Evolutionary conservation across 1,284 basidiomycete genomes (phyloP).

Genomic region (Rhodotorula sp.): DNA sequence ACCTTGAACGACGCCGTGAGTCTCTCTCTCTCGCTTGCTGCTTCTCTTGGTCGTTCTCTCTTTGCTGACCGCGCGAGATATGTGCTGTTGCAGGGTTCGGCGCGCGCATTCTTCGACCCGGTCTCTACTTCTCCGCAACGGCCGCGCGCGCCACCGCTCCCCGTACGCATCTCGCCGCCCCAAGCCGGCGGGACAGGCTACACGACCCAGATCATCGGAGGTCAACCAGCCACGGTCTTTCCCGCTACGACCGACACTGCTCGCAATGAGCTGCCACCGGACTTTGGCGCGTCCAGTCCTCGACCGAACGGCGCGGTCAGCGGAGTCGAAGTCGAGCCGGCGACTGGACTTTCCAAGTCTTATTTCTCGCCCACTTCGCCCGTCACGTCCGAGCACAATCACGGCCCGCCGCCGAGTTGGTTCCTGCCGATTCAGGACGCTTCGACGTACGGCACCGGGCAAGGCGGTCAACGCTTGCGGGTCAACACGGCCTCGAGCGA

Average conservation of each 20-base stretch:
- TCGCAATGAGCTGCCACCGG: conserved; percentile 22
- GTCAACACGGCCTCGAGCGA: conserved; percentile 16
- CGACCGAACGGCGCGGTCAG: not conserved
- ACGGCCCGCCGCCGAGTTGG: conserved; percentile 1
- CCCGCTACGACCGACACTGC: not conserved
- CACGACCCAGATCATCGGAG: conserved; percentile 18
- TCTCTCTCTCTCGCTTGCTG: not conserved
- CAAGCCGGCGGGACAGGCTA: conserved; percentile 1
- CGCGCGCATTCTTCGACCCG: conserved; percentile 28
- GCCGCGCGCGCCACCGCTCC: conserved; percentile 15
- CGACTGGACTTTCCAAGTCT: not conserved
- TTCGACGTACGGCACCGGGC: conserved; percentile 11
- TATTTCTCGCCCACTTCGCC: conserved; percentile 23
- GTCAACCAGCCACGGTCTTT: conserved; percentile 32
- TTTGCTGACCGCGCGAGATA: not conserved
- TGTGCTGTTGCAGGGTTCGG: conserved; percentile 1
- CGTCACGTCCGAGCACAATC: not conserved
- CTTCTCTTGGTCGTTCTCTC: too few relatives aligned
- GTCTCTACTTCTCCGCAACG: conserved; percentile 33
- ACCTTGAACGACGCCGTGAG: conserved; percentile 24
- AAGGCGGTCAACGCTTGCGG: conserved; percentile 1
- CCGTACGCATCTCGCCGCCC: not conserved
- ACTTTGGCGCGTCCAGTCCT: conserved; percentile 29
- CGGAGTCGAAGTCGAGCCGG: not conserved
- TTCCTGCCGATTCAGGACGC: conserved; percentile 21